Percentiles rank a stretch among this genome's conserved stretches.
phyloP scores from a whole-genome alignment of 345 rosid genomes.

The Sisymbrium altissimum region DNA sequence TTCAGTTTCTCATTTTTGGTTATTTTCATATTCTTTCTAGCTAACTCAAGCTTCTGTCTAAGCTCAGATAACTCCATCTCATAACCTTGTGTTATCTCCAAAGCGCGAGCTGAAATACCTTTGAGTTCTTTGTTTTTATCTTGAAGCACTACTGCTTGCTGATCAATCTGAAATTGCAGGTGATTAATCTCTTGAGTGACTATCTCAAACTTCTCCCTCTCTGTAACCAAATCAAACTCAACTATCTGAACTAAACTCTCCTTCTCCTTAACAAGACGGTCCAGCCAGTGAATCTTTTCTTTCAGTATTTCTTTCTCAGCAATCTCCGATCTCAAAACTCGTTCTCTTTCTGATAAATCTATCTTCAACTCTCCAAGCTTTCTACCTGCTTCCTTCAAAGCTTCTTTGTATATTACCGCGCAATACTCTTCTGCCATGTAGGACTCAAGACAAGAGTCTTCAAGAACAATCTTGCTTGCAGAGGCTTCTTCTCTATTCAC shows the following conservation, averaged over 20 bases:
- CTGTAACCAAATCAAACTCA: conserved; percentile 35
- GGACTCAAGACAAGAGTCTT: conserved; percentile 47
- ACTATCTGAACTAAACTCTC: conserved; percentile 41
- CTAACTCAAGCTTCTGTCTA: conserved; percentile 38
- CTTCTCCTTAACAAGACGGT: conserved; percentile 36
- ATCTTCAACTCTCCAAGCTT: conserved; percentile 37
- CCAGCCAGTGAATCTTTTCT: conserved; percentile 34
- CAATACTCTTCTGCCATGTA: conserved; percentile 37
- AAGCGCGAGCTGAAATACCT: conserved; percentile 32
- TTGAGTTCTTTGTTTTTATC: conserved; percentile 38
- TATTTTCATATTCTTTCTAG: conserved; percentile 35
- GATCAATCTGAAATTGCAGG: conserved; percentile 38
- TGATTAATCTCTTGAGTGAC: conserved; percentile 37
- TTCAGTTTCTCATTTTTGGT: conserved; percentile 39
- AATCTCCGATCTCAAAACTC: conserved; percentile 30
- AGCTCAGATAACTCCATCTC: conserved; percentile 33
- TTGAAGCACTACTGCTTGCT: conserved; percentile 35
- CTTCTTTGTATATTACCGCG: conserved; percentile 38
- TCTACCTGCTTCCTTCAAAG: conserved; percentile 53
- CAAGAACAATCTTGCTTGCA: conserved; percentile 31
- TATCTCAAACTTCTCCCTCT: conserved; percentile 35
- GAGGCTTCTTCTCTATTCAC: background rate
- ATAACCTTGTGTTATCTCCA: conserved; percentile 33
- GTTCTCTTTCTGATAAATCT: conserved; percentile 40
- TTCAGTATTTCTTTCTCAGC: conserved; percentile 47